phyloP scores from a whole-genome alignment of 2,329 filamentous ascomycete genomes.

The Fusarium mangiferae region DNA sequence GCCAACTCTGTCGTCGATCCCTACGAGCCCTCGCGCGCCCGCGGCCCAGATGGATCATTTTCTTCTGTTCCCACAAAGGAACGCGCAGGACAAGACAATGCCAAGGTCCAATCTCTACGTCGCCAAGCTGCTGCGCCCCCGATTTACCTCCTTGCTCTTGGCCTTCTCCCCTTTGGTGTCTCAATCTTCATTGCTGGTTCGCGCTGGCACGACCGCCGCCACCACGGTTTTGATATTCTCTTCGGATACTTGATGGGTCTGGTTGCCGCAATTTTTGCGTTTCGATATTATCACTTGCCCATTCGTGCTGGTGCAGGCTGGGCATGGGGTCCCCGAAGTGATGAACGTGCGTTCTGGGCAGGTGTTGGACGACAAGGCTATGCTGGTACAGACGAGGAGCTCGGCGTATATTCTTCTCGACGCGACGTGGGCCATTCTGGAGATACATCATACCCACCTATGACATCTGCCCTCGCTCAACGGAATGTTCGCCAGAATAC shows the following conservation, averaged over 20 bases:
- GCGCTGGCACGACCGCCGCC: constrained; percentile 87
- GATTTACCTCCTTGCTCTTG: constrained; percentile 77
- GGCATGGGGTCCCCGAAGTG: constrained; percentile 85
- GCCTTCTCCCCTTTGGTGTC: constrained; percentile 75
- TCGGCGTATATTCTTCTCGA: constrained; percentile 17
- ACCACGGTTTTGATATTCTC: constrained; percentile 92
- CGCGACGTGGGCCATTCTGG: constrained; percentile 42
- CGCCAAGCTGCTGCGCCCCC: constrained; percentile 85
- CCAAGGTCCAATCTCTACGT: constrained; percentile 57
- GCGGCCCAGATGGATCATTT: constrained; percentile 30
- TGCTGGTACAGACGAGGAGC: constrained; percentile 54
- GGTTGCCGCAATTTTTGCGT: constrained; percentile 76
- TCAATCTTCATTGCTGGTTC: constrained; percentile 87
- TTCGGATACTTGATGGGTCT: constrained; percentile 85
- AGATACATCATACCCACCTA: constrained; percentile 42
- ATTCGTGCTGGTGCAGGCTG: constrained; percentile 80
- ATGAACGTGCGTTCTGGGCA: constrained; percentile 80
- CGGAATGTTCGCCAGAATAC: constrained; percentile 26
- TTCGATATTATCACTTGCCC: constrained; percentile 87
- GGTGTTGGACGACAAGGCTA: constrained; percentile 73
- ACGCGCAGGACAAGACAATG: constrained; percentile 44
- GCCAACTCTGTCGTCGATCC: constrained; percentile 48
- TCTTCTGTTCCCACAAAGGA: constrained; percentile 40
- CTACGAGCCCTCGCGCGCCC: constrained; percentile 47
- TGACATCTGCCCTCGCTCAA: constrained; percentile 38